A percentile compares a stretch with the other conserved stretches of the same genome.
These are phyloP conservation scores for Aphanomyces euteiches DNA, from an alignment of 352 stramenopile species.

Conservation along the genomic window DNA sequence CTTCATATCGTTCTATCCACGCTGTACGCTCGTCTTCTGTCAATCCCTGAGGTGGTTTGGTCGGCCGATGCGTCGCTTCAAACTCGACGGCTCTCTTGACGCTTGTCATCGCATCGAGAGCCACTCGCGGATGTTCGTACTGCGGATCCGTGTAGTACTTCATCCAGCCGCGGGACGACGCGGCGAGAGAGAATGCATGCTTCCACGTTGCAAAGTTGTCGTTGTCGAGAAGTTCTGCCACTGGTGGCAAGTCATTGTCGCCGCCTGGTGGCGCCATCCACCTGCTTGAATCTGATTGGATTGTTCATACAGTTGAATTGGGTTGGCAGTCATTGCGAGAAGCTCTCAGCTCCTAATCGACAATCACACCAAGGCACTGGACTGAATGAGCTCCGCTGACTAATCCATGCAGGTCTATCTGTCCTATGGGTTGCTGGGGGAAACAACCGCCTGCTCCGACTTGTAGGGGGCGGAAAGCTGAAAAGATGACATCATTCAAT, in stretches of 20 bases:
- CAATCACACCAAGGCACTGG: too few species aligned
- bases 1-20: neutral
- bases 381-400: too few species aligned
- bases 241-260: neutral
- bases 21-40: neutral
- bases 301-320: neutral
- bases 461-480: too few species aligned
- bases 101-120: neutral
- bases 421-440: too few species aligned
- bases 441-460: too few species aligned
- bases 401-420: too few species aligned
- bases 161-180: conserved; percentile 1
- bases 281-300: neutral
- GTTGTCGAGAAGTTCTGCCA: neutral
- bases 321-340: neutral
- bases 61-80: neutral
- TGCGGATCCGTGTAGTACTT: conserved; percentile 23
- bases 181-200: conserved; percentile 12
- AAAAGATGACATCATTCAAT: too few species aligned
- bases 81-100: neutral
- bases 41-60: neutral
- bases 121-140: conserved; percentile 13
- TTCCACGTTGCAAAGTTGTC: conserved; percentile 20
- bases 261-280: conserved; percentile 9
- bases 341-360: neutral